Base-by-base conservation (phyloP, 306 rosid species). In the Hylodesmum podocarpum region DNA sequence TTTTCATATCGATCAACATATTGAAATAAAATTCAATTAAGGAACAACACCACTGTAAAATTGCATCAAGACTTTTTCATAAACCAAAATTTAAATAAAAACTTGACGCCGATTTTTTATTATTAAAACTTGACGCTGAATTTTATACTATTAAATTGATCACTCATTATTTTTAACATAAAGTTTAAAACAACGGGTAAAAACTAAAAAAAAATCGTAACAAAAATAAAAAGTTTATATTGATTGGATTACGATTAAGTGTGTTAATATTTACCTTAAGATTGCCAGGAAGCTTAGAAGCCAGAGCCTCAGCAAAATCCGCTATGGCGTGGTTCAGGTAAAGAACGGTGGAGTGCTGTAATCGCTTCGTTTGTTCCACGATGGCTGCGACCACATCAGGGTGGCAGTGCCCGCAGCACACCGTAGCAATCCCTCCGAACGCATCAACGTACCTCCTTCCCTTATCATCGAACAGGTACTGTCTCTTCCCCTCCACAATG, bases 381-480 rank as follows among this genome's bases (percentile, higher is more conserved):
- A 95, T 87, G 2, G 99, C 97, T 9, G 82, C 87, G 5, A 95
- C 91, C 72, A 95, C 97, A 59, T 95, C 97, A 34, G 97, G 97
- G 71, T 95, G 99, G 65, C 97, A 89, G 87, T 95, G 99, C 11
- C 99, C 99, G 81, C 99, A 95, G 5, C 90, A 25, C 89, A 95
- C 97, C 57, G 97, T 92, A 12, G 99, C 99, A 63, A 92, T 95
- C 63, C 99, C 99, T 40, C 96, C 99, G 66, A 92, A 95, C 1
- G 87, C 97, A 50, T 95, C 99, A 21, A 95, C 34, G 50, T 92
- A 95, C 62, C 99, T 88, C 54, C 96, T 83, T 1, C 99, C 99
- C 1, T 84, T 88, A 19, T 92, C 97, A 18, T 95, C 99, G 77
- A 80, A 95, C 86, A 95, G 81, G 64, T 95, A 95, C 77, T 95